These are phyloP conservation scores for Ophiorrhiza pumila DNA, from an alignment of 257 asterid genomes.

Conservation along the genomic window DNA sequence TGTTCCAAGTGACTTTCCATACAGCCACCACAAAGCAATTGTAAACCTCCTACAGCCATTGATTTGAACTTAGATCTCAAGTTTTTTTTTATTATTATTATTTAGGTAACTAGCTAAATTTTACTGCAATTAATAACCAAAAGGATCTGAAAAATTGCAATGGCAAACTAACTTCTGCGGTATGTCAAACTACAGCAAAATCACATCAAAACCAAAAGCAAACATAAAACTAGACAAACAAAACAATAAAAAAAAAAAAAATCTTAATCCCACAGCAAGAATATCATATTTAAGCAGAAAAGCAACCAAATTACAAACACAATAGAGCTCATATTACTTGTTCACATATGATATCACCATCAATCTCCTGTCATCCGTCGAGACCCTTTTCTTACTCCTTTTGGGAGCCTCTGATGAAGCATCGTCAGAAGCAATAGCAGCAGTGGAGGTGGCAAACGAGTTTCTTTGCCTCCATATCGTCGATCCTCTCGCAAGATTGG, in stretches of 20 bases:
- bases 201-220: not conserved
- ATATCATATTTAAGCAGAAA: not conserved
- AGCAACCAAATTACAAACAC: not conserved
- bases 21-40: not conserved
- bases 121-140: not conserved
- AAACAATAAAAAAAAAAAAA: not conserved
- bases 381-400: constrained; percentile 37
- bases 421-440: constrained; percentile 36
- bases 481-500: constrained; percentile 27
- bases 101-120: too few relatives aligned
- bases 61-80: not conserved
- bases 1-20: not conserved
- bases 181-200: not conserved
- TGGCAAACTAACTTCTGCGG: not conserved
- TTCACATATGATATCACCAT: constrained; percentile 55
- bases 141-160: not conserved
- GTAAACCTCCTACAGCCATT: not conserved
- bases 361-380: constrained; percentile 50
- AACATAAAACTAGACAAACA: not conserved
- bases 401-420: constrained; percentile 18
- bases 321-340: constrained; percentile 34
- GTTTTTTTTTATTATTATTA: too few relatives aligned
- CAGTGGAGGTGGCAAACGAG: constrained; percentile 42
- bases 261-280: not conserved
- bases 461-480: constrained; percentile 26